These are phyloP conservation scores for Populus alba DNA, from an alignment of 345 rosid species.

Conservation along the genomic window DNA sequence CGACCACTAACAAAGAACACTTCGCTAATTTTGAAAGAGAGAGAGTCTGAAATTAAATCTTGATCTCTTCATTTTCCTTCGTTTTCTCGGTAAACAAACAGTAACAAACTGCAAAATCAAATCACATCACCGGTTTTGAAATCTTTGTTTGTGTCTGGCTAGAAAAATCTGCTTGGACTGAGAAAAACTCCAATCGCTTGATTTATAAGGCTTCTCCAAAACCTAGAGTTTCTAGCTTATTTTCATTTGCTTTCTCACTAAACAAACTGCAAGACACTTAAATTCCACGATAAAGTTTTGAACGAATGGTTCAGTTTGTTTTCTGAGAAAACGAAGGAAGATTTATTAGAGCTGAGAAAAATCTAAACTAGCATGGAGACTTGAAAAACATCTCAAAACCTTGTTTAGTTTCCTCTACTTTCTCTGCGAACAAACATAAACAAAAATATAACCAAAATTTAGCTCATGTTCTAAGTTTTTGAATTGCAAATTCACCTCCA, in stretches of 20 bases:
- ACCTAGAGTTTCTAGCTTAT: neutral
- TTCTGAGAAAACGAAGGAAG: neutral
- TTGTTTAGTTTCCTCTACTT: neutral
- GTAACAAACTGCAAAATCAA: neutral
- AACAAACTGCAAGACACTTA: neutral
- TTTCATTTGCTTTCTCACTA: neutral
- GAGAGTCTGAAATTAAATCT: neutral
- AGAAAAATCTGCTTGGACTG: neutral
- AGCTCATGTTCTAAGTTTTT: neutral
- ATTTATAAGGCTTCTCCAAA: neutral
- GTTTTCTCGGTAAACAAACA: neutral
- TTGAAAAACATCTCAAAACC: neutral
- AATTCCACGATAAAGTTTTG: neutral
- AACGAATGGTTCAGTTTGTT: neutral
- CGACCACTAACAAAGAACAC: neutral
- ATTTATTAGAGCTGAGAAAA: neutral
- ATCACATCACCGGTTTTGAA: neutral
- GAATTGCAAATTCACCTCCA: slow-evolving; percentile 39
- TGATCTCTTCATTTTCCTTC: neutral
- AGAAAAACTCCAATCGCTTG: neutral
- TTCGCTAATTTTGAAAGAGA: neutral
- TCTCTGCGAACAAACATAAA: slow-evolving; percentile 20
- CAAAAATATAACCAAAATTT: neutral
- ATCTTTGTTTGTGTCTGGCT: neutral
- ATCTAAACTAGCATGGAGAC: neutral